Conservation (phyloP, 768 basidiomycete species). For the Boletus reticuloceps region DNA sequence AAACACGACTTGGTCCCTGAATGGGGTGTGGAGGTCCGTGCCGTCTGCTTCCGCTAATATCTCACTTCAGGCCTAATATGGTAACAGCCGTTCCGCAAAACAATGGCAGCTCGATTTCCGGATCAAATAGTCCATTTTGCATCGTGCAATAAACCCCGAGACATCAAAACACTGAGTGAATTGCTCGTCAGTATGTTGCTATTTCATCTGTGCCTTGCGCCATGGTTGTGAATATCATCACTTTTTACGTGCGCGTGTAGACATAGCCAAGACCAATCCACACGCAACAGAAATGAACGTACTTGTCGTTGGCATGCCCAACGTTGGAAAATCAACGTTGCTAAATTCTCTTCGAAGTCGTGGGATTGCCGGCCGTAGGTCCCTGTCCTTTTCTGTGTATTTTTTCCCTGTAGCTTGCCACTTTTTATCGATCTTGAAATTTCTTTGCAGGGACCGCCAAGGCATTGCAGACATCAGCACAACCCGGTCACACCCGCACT, state of each 20-base stretch:
- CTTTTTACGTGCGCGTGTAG: slow-evolving; percentile 34
- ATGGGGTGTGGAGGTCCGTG: slow-evolving; percentile 79
- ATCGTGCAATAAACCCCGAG: slow-evolving; percentile 64
- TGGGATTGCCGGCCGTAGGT: slow-evolving; percentile 83
- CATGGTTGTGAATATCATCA: neutral
- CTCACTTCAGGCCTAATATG: slow-evolving; percentile 8
- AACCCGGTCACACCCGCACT: slow-evolving; percentile 87
- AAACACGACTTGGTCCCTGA: slow-evolving; percentile 89
- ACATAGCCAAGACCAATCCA: slow-evolving; percentile 65
- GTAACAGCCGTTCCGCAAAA: slow-evolving; percentile 66
- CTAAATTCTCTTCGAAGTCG: slow-evolving; percentile 85
- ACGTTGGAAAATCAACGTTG: slow-evolving; percentile 95
- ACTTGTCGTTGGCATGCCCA: slow-evolving; percentile 97
- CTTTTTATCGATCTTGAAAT: neutral
- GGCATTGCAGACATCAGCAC: slow-evolving; percentile 83
- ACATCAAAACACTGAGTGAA: slow-evolving; percentile 62
- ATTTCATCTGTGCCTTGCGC: neutral
- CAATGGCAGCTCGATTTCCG: slow-evolving; percentile 70
- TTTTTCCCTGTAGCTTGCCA: neutral
- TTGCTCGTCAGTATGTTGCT: slow-evolving; percentile 69
- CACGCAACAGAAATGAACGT: slow-evolving; percentile 80
- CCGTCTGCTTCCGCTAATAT: slow-evolving; percentile 6
- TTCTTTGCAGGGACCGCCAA: slow-evolving; percentile 66
- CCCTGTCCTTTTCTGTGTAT: slow-evolving; percentile 1
- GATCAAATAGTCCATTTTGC: slow-evolving; percentile 69